Base-by-base conservation (phyloP, 495 filamentous ascomycete species). In the Penicillium paxilli region DNA sequence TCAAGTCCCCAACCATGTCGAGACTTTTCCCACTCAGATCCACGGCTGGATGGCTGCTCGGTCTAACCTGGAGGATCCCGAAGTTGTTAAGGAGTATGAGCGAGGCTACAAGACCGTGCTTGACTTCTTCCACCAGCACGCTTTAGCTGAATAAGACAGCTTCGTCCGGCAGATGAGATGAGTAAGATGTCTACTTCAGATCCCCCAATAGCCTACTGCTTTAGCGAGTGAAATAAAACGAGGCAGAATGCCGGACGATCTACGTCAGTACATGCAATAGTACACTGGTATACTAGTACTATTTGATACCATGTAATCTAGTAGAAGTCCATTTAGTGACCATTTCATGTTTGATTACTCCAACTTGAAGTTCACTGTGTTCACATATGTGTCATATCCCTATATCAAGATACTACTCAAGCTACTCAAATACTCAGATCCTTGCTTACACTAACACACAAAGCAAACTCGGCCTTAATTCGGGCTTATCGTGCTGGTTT, bases 1-100 rank as follows among this genome's bases (percentile, higher is more conserved):
- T 58, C 80, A 77, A 62, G 80, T 78, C 11, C 75, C 84, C 49
- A 87, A 91, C 60, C 77, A 89, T 62, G 84, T 96, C 17, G 87
- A 94, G 82, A 92, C 80, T 26, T 96, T 90, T 62, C 54, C 69
- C 9, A 85, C 88, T 57, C 90, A 95, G 80, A 82, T 95, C 44
- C 91, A 96, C 72, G 91, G 92, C 24, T 96, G 86, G 83, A 96
- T 96, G 92, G 90, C 88, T 17, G 92, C 92, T 5, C 76, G 89
- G 21, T 77, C 73, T 19, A 79, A 94, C 64, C 65, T 95, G 32
- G 80, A 85, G 51, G 73, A 95, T 59, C 72, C 72, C 5, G 78
- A 80, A 52, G 86, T 90, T 37, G 83, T 79, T 67, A 79, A 76
- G 63, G 90, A 92, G 75, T 96, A 95, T 68, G 81, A 84, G 72